Base-by-base conservation (phyloP, 495 filamentous ascomycete genomes). In the Podospora conica region DNA sequence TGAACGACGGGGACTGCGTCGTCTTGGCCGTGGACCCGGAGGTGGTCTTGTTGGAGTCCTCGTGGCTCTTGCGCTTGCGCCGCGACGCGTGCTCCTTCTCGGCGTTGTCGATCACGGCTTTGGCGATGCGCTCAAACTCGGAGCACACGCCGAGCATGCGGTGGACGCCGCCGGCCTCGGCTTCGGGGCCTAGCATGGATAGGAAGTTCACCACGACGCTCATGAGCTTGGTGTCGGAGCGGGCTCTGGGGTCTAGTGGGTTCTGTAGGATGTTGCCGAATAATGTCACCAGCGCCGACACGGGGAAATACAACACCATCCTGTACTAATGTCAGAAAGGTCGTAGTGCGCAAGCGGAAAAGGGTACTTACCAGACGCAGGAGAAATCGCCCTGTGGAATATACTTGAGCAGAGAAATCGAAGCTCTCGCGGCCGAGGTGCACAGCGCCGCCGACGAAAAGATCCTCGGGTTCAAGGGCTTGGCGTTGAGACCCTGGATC, bases 201-300 rank as follows among this genome's bases (percentile, higher is more conserved):
- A 98, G 80, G 75, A 98, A 98, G 68, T 87, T 92, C 56, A 97
- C 92, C 4, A 98, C 96, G 9, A 91, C 83, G 70, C 87, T 91
- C 92, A 98, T 97, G 48, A 97, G 78, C 69, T 89, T 88, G 9
- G 96, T 85, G 76, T 98, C 95, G 9, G 91, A 90, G 18, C 91
- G 87, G 53, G 94, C 92, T 31, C 92, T 88, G 7, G 88, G 84
- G 74, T 98, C 95, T 66, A 91, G 88, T 0, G 96, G 96, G 67
- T 98, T 98, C 74, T 98, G 96, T 4, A 98, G 81, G 63, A 98
- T 95, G 74, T 98, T 97, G 61, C 93, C 95, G 73, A 98, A 98
- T 27, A 98, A 82, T 3, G 95, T 98, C 4, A 98, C 92, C 12
- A 98, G 84, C 11, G 95, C 91, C 3, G 96, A 97, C 18, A 98